Percentiles rank a stretch among this genome's conserved stretches.
Evolutionary conservation across 495 filamentous ascomycete genomes (phyloP).

Genomic region (Delitschia confertaspora): DNA sequence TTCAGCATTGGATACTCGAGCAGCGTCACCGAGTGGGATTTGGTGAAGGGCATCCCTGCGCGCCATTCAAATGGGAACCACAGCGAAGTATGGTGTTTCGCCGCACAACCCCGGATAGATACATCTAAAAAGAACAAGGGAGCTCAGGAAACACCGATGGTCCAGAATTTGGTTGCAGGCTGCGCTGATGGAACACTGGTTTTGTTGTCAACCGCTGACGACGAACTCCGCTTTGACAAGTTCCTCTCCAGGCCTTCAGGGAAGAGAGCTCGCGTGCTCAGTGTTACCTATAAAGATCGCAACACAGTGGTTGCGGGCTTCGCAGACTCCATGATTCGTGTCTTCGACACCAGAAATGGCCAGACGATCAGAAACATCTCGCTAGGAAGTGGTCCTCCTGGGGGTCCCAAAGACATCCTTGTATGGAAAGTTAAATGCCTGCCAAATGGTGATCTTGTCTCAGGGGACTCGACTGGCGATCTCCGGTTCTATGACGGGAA

Average conservation of each 20-base stretch:
- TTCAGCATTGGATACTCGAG: constrained; percentile 96
- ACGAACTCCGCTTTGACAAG: constrained; percentile 62
- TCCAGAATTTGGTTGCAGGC: constrained; percentile 75
- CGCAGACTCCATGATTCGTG: constrained; percentile 81
- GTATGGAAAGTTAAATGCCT: constrained; percentile 90
- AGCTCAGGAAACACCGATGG: constrained; percentile 8
- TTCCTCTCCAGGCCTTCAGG: constrained; percentile 62
- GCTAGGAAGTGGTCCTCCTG: constrained; percentile 63
- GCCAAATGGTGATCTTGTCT: constrained; percentile 80
- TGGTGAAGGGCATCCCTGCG: constrained; percentile 63
- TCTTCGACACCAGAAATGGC: constrained; percentile 78
- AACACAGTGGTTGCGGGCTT: constrained; percentile 80
- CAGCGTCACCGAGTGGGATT: constrained; percentile 88
- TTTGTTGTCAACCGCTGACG: constrained; percentile 73
- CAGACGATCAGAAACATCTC: constrained; percentile 69
- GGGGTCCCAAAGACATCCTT: constrained; percentile 72
- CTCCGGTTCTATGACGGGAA: constrained; percentile 88
- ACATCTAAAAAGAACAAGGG: constrained; percentile 30
- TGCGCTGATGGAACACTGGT: constrained; percentile 88
- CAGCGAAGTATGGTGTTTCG: constrained; percentile 93
- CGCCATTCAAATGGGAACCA: constrained; percentile 84
- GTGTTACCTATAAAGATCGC: constrained; percentile 77
- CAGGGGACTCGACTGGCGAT: constrained; percentile 88
- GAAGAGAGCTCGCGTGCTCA: constrained; percentile 78
- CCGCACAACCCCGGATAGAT: constrained; percentile 64